Percentiles rank a stretch among this genome's conserved stretches.
Evolutionary conservation across 2,329 filamentous ascomycete species (phyloP).

Genomic region (Xylaria digitata): DNA sequence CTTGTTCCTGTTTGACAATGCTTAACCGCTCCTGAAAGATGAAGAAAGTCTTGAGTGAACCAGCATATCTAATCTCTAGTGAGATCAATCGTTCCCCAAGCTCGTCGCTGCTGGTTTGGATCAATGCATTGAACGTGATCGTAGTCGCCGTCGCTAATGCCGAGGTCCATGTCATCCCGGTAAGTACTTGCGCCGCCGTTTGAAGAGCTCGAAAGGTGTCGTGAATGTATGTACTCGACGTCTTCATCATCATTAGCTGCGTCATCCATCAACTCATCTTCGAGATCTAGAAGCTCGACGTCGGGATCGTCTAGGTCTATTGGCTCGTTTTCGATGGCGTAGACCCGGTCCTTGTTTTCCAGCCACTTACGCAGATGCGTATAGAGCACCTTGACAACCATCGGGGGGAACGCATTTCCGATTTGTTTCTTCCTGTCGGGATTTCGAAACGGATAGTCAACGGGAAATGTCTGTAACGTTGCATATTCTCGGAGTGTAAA

Average conservation of each 20-base stretch:
- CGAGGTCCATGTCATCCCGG: constrained; percentile 41
- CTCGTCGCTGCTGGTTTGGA: constrained; percentile 25
- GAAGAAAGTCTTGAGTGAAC: constrained; percentile 1
- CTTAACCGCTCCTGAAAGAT: constrained; percentile 14
- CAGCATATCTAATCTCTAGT: background rate
- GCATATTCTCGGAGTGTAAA: constrained; percentile 77
- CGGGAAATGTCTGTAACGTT: constrained; percentile 75
- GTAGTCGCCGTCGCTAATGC: constrained; percentile 27
- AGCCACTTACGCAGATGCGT: constrained; percentile 61
- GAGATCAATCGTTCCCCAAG: constrained; percentile 1
- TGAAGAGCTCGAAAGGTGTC: constrained; percentile 16
- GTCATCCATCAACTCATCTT: constrained; percentile 22
- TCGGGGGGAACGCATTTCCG: constrained; percentile 81
- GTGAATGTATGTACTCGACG: constrained; percentile 40
- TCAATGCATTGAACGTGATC: constrained; percentile 26
- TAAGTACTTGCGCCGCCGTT: constrained; percentile 30
- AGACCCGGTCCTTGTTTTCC: constrained; percentile 56
- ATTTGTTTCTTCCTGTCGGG: constrained; percentile 70
- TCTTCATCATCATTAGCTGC: constrained; percentile 30
- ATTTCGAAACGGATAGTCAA: constrained; percentile 66
- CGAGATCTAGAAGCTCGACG: constrained; percentile 31
- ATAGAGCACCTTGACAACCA: constrained; percentile 63
- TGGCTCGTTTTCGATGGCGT: constrained; percentile 35
- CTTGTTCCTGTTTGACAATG: too few relatives aligned
- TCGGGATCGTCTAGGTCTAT: constrained; percentile 41